These are phyloP conservation scores for Gnetum montanum DNA, from an alignment of 75 land plant genomes.

Conservation along the genomic window DNA sequence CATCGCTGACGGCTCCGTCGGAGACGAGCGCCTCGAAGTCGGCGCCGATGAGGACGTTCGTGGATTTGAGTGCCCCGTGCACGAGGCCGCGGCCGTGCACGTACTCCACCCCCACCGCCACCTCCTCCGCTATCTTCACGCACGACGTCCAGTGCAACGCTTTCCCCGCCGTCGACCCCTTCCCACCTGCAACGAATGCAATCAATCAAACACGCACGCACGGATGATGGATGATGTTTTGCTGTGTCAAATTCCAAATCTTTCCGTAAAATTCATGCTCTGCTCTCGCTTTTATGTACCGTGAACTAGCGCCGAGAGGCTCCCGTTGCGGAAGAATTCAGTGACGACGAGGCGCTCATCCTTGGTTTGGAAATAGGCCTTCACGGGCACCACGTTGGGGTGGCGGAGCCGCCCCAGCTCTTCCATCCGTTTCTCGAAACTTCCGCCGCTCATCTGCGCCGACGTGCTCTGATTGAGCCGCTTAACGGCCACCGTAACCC, in stretches of 20 bases:
- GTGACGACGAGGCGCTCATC: conserved; percentile 35
- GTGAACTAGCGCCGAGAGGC: conserved; percentile 33
- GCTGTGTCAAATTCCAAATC: too few species aligned
- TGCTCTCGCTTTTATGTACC: conserved; percentile 27
- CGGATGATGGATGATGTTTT: too few species aligned
- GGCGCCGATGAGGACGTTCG: conserved; percentile 56
- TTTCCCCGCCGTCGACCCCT: background rate
- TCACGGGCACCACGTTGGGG: conserved; percentile 20
- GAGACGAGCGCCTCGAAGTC: conserved; percentile 65
- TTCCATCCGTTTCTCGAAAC: conserved; percentile 21
- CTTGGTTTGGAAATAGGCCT: conserved; percentile 33
- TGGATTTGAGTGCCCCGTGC: conserved; percentile 69
- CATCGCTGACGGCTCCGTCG: conserved; percentile 16
- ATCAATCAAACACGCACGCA: too few species aligned
- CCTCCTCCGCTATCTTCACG: conserved; percentile 6
- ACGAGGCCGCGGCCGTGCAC: conserved; percentile 22
- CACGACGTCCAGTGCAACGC: background rate
- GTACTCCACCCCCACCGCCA: conserved; percentile 1
- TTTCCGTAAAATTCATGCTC: too few species aligned
- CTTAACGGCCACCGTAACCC: conserved; percentile 26
- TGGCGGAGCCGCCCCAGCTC: conserved; percentile 18
- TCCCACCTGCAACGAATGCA: too few species aligned
- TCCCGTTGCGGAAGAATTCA: conserved; percentile 36
- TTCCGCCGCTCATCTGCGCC: conserved; percentile 6
- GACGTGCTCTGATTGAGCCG: conserved; percentile 28